phyloP scores from a whole-genome alignment of 257 asterid species.

The Ballota nigra region DNA sequence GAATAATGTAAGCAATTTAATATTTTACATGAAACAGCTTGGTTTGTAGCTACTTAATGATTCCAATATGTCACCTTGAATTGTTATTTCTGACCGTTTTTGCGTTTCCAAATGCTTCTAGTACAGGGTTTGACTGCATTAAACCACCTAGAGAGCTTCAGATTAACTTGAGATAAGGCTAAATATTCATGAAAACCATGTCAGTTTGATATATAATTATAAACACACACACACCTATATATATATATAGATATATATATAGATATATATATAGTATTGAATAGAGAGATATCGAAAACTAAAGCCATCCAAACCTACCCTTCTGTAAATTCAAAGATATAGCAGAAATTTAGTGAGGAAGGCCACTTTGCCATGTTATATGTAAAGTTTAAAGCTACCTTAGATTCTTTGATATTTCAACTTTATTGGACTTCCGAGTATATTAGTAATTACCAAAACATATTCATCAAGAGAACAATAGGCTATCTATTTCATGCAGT shows the following conservation, averaged over 20 bases:
- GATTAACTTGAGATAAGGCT: constrained; percentile 12
- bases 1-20: not conserved
- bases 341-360: not conserved
- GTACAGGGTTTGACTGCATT: constrained; percentile 97
- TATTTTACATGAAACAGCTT: not conserved
- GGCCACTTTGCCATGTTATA: not conserved
- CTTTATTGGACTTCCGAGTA: not conserved
- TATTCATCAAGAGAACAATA: not conserved
- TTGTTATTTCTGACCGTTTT: constrained; percentile 97
- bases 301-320: not conserved
- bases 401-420: not conserved
- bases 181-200: constrained; percentile 1
- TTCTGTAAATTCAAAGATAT: not conserved
- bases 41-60: not conserved
- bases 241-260: not conserved
- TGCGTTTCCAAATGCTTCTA: constrained; percentile 99
- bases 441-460: not conserved
- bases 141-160: constrained; percentile 22
- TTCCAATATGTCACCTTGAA: constrained; percentile 64
- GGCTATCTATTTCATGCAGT: not conserved
- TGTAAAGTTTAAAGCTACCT: not conserved
- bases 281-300: not conserved
- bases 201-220: not conserved
- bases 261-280: too few relatives aligned
- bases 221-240: not conserved